Conservation (phyloP, 441 rosid genomes). For the Capsella rubella region DNA sequence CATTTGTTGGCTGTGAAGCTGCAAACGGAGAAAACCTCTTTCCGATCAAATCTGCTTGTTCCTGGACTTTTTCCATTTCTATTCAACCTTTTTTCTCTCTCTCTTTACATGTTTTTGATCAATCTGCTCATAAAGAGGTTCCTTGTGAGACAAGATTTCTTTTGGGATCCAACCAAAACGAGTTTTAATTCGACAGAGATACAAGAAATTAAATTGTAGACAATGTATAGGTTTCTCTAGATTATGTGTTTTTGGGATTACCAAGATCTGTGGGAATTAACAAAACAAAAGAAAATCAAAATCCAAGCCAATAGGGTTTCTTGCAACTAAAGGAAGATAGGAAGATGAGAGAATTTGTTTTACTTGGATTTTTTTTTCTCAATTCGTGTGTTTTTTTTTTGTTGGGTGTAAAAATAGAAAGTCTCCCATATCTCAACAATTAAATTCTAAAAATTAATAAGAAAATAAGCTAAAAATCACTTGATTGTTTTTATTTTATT, state of each 20-base stretch:
- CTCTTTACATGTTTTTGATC: slow-evolving; percentile 31
- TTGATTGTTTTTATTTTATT: slow-evolving; percentile 13
- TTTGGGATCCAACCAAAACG: background rate
- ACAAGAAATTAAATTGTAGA: background rate
- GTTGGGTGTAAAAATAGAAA: slow-evolving; percentile 40
- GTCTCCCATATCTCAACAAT: slow-evolving; percentile 29
- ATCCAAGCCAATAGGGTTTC: slow-evolving; percentile 23
- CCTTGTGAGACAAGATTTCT: slow-evolving; percentile 29
- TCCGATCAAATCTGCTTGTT: slow-evolving; percentile 41
- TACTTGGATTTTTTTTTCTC: background rate
- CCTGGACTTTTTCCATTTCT: slow-evolving; percentile 45
- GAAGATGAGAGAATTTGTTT: slow-evolving; percentile 13
- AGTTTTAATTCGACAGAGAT: background rate
- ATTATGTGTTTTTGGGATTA: background rate
- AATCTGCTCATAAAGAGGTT: background rate
- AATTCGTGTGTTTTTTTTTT: background rate
- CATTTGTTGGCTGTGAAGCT: slow-evolving; percentile 27
- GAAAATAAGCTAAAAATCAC: slow-evolving; percentile 42
- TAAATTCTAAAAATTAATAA: slow-evolving; percentile 38
- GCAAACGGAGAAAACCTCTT: slow-evolving; percentile 44
- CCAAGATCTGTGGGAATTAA: background rate
- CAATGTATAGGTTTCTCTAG: background rate
- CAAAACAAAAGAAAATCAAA: background rate
- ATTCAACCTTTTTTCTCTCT: slow-evolving; percentile 7
- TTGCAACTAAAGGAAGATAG: slow-evolving; percentile 18